A percentile compares a stretch with the other conserved stretches of the same genome.
Evolutionary conservation across 176 grass and related monocot species (phyloP).

Genomic region (Coix lacrymajobi): DNA sequence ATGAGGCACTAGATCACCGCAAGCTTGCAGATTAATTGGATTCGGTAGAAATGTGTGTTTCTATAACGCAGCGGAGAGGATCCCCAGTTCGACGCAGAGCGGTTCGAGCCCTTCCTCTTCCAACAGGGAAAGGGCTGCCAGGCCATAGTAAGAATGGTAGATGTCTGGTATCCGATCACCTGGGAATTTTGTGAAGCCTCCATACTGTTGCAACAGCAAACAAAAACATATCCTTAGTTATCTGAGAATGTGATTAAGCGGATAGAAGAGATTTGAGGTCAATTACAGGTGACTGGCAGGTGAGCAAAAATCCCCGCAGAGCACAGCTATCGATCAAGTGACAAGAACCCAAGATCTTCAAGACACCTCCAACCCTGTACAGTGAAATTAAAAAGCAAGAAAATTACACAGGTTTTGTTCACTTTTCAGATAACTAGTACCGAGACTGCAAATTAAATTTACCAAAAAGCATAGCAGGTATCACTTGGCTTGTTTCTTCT

Average conservation of each 20-base stretch:
- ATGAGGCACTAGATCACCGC: neutral
- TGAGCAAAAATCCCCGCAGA: conserved; percentile 60
- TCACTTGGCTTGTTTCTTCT: conserved; percentile 76
- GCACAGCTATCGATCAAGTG: conserved; percentile 50
- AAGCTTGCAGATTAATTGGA: neutral
- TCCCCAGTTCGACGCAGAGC: conserved; percentile 53
- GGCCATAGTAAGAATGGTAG: conserved; percentile 77
- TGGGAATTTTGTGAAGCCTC: conserved; percentile 74
- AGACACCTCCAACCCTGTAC: conserved; percentile 68
- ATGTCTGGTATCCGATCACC: conserved; percentile 42
- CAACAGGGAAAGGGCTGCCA: conserved; percentile 76
- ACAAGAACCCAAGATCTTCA: conserved; percentile 73
- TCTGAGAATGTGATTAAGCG: neutral
- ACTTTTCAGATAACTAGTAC: neutral
- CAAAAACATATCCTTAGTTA: neutral
- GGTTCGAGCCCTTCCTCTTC: conserved; percentile 47
- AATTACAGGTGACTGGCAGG: conserved; percentile 73
- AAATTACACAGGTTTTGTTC: neutral
- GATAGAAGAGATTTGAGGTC: neutral
- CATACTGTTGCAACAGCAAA: conserved; percentile 39
- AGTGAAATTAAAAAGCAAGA: neutral
- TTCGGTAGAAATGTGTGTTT: neutral
- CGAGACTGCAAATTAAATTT: neutral
- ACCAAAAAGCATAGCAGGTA: conserved; percentile 99
- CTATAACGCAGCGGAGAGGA: conserved; percentile 36